Base-by-base conservation (phyloP, 2,329 filamentous ascomycete genomes). In the Sclerotinia minor region DNA sequence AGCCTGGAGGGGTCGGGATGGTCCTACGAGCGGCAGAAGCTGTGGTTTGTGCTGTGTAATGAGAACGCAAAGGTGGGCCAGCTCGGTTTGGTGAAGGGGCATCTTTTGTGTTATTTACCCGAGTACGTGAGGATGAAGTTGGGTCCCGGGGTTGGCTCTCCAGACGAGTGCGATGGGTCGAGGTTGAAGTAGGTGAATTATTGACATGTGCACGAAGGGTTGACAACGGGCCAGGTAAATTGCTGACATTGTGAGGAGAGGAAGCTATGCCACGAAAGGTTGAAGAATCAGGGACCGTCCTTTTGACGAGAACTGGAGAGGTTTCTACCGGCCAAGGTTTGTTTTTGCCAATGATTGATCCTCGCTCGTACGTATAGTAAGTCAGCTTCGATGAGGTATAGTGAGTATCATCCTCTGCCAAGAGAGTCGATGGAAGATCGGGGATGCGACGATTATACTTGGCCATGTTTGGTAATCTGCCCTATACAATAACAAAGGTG, bases 181-280 rank as follows among this genome's bases (percentile, higher is more conserved):
- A 45, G n/a, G n/a, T n/a, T 6, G n/a, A n/a, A 26, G 4, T 17
- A 41, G 59, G 45, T 41, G 45, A 50, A 41, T 63, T 38, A n/a
- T 50, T 50, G 47, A 38, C 59, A 38, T 17, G 15, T 13, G 45
- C 26, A 21, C 45, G 59, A 15, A n/a, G 35, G 32, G 59, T 38
- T 24, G 59, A 38, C n/a, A 50, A 32, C 21, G 59, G 45, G 15
- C 32, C 32, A 50, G 59, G 59, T 19, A 50, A 38, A 17, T 63
- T 63, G n/a, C 45, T 63, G 26, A 26, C 8, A 21, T 50, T 63
- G 19, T 9, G 45, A 35, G 45, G n/a, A 2, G 59, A 50, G 47
- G 32, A 41, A 41, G 32, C 45, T 50, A 5, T 50, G 8, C 29
- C 59, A 50, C 29, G 47, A 38, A 32, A 50, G 59, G 13, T 50